A percentile compares a stretch with the other conserved stretches of the same genome.
Conservation (phyloP, 1,139 yeast genomes). For the Magnusiomyces fungicola region DNA sequence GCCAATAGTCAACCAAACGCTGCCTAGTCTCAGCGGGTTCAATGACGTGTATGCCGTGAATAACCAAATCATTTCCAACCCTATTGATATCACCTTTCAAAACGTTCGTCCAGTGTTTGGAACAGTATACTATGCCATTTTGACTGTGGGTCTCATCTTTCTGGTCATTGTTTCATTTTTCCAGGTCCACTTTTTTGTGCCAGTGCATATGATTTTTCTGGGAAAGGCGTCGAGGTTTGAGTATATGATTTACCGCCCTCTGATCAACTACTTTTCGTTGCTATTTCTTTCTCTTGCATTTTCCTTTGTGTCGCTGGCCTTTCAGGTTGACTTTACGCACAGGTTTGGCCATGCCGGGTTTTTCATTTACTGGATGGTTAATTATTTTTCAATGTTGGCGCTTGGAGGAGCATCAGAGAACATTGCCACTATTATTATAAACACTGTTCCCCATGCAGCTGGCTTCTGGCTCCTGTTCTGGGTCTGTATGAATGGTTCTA, state of each 20-base stretch:
- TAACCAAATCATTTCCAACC: slow-evolving; percentile 28
- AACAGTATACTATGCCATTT: slow-evolving; percentile 51
- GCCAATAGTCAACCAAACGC: background rate
- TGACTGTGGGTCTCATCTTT: slow-evolving; percentile 71
- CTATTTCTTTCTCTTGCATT: slow-evolving; percentile 49
- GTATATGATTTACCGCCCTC: slow-evolving; percentile 43
- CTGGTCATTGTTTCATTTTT: slow-evolving; percentile 60
- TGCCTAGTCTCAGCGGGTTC: slow-evolving; percentile 6
- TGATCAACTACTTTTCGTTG: slow-evolving; percentile 43
- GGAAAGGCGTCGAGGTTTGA: slow-evolving; percentile 40
- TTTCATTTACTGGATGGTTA: slow-evolving; percentile 56
- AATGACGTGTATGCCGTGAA: slow-evolving; percentile 19
- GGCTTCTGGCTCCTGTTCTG: slow-evolving; percentile 59
- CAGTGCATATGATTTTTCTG: slow-evolving; percentile 45
- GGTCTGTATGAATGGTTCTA: slow-evolving; percentile 53
- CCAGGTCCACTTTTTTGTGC: slow-evolving; percentile 52
- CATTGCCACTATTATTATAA: slow-evolving; percentile 41
- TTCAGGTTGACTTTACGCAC: slow-evolving; percentile 44
- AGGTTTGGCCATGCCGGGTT: slow-evolving; percentile 58
- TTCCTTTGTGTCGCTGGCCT: slow-evolving; percentile 53
- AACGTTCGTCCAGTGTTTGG: slow-evolving; percentile 42
- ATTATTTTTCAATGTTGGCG: slow-evolving; percentile 52
- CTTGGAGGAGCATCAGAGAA: slow-evolving; percentile 61
- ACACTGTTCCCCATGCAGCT: slow-evolving; percentile 42
- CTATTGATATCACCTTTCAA: slow-evolving; percentile 34